phyloP scores from a whole-genome alignment of 345 rosid species.

The Chamaenerion angustifolium region DNA sequence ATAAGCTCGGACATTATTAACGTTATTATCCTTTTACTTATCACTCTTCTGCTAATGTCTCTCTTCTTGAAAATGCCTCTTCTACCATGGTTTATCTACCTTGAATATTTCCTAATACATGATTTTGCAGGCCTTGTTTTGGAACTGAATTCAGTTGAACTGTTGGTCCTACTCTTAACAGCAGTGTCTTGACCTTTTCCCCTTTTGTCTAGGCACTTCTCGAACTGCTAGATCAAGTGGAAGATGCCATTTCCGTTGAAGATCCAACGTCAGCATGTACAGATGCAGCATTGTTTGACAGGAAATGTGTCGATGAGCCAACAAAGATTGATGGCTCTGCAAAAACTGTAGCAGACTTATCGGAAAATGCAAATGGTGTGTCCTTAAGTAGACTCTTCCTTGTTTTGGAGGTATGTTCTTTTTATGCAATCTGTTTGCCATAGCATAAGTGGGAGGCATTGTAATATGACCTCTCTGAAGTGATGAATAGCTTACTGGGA shows the following conservation, averaged over 20 bases:
- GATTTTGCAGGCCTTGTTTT: too few relatives aligned
- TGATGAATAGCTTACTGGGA: not conserved
- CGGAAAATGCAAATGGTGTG: slow-evolving; percentile 19
- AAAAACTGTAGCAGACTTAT: slow-evolving; percentile 20
- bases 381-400: slow-evolving; percentile 38
- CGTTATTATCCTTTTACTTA: not conserved
- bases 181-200: slow-evolving; percentile 3
- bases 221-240: slow-evolving; percentile 85
- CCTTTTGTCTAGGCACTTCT: slow-evolving; percentile 51
- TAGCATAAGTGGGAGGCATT: not conserved
- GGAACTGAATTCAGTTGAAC: too few relatives aligned
- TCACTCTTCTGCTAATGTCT: not conserved
- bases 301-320: too few relatives aligned
- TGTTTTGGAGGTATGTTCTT: slow-evolving; percentile 63
- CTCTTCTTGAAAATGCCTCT: not conserved
- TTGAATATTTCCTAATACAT: too few relatives aligned
- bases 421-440: slow-evolving; percentile 2
- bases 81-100: too few relatives aligned
- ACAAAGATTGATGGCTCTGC: slow-evolving; percentile 6
- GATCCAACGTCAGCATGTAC: slow-evolving; percentile 26
- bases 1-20: not conserved
- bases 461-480: too few relatives aligned
- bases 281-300: slow-evolving; percentile 20
- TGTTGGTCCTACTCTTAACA: not conserved
- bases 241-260: slow-evolving; percentile 73